Conservation (phyloP, 2,329 filamentous ascomycete species). For the Scedosporium dehoogii region DNA sequence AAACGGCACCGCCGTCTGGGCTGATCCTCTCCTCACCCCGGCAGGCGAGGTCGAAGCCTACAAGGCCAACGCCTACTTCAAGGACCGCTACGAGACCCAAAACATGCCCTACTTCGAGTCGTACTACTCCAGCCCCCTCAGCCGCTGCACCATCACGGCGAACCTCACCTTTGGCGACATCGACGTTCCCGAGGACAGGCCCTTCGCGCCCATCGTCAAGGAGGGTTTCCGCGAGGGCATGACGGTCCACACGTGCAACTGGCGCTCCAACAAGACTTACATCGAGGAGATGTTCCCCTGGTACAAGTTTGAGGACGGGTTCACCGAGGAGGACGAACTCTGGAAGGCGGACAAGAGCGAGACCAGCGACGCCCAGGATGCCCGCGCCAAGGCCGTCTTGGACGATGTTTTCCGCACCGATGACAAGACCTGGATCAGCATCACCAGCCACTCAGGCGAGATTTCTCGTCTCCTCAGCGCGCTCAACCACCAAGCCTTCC, state of each 20-base stretch:
- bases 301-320: conserved; percentile 49
- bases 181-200: conserved; percentile 34
- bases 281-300: conserved; percentile 42
- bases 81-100: conserved; percentile 36
- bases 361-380: conserved; percentile 36
- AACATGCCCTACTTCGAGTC: conserved; percentile 50
- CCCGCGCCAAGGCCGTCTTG: conserved; percentile 36
- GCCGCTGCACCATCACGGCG: conserved; percentile 53
- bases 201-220: conserved; percentile 51
- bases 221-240: conserved; percentile 57
- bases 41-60: conserved; percentile 46
- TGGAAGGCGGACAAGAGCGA: conserved; percentile 33
- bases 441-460: conserved; percentile 52
- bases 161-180: conserved; percentile 49
- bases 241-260: conserved; percentile 59
- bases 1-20: conserved; percentile 53
- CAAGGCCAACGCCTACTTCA: conserved; percentile 51
- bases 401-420: conserved; percentile 48
- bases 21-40: conserved; percentile 51
- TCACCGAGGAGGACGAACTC: conserved; percentile 42
- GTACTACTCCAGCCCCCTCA: conserved; percentile 57
- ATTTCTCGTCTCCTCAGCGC: conserved; percentile 42
- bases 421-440: conserved; percentile 43
- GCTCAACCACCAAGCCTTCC: conserved; percentile 51
- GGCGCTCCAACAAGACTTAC: conserved; percentile 42